These are phyloP conservation scores for Wickerhamomyces pijperi DNA, from an alignment of 805 yeast species.

Conservation along the genomic window DNA sequence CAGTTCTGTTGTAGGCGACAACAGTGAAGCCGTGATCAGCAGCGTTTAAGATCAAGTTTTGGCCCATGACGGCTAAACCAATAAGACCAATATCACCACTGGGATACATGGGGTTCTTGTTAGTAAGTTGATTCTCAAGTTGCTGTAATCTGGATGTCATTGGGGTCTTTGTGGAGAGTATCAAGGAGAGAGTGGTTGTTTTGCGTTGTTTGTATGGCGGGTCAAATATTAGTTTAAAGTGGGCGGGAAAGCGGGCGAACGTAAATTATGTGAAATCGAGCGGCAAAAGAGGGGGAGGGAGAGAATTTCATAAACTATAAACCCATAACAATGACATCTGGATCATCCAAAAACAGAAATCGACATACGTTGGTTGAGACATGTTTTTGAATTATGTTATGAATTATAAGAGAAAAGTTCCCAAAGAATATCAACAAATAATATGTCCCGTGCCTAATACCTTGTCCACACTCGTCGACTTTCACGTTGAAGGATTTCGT, in stretches of 20 bases:
- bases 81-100: slow-evolving; percentile 97
- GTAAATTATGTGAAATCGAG: no score
- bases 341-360: background rate
- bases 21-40: slow-evolving; percentile 99
- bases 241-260: no score
- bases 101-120: slow-evolving; percentile 8
- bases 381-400: slow-evolving; percentile 3
- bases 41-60: slow-evolving; percentile 91
- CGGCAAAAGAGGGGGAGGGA: no score
- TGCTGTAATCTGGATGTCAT: slow-evolving; percentile 5
- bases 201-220: no score
- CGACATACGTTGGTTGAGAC: slow-evolving; percentile 18
- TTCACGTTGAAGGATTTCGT: slow-evolving; percentile 1
- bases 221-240: no score
- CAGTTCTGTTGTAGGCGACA: slow-evolving; percentile 97
- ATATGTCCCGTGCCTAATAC: no score
- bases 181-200: no score
- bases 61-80: slow-evolving; percentile 99
- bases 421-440: no score
- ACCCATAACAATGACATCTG: background rate
- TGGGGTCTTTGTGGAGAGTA: background rate
- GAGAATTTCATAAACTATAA: no score
- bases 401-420: background rate
- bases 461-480: background rate
- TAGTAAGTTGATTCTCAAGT: slow-evolving; percentile 7